Percentiles rank a stretch among this genome's conserved stretches.
phyloP scores from a whole-genome alignment of 2,329 filamentous ascomycete genomes.

The Pseudocercospora fijiensis region DNA sequence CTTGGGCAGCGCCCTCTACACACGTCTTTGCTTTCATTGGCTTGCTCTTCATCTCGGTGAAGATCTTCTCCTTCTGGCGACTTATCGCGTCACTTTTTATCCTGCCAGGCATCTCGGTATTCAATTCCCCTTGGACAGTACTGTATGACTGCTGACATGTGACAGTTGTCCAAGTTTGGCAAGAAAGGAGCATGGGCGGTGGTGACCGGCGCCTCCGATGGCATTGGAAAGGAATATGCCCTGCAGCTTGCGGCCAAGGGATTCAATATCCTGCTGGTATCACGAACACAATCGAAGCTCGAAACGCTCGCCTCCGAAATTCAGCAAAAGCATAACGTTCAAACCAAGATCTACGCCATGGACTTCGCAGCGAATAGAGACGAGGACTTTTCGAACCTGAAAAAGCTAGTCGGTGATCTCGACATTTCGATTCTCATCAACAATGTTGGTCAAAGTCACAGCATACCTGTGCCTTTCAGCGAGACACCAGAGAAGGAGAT shows the following conservation, averaged over 20 bases:
- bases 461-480: slow-evolving; percentile 84
- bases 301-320: slow-evolving; percentile 74
- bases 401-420: slow-evolving; percentile 59
- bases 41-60: slow-evolving; percentile 39
- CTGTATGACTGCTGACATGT: slow-evolving; percentile 7
- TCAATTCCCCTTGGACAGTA: slow-evolving; percentile 18
- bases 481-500: slow-evolving; percentile 78
- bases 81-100: slow-evolving; percentile 52
- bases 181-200: slow-evolving; percentile 91
- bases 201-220: slow-evolving; percentile 92
- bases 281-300: slow-evolving; percentile 91
- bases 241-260: slow-evolving; percentile 84
- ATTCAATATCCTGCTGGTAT: slow-evolving; percentile 93
- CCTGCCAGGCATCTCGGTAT: slow-evolving; percentile 49
- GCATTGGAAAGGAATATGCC: slow-evolving; percentile 94
- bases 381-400: slow-evolving; percentile 73
- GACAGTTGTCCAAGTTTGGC: slow-evolving; percentile 82
- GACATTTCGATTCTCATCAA: slow-evolving; percentile 90
- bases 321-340: slow-evolving; percentile 64
- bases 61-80: slow-evolving; percentile 49
- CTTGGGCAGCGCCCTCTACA: slow-evolving; percentile 35
- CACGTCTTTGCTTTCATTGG: slow-evolving; percentile 41
- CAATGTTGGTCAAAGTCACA: slow-evolving; percentile 94
- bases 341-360: slow-evolving; percentile 82
- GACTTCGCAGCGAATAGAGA: slow-evolving; percentile 82